phyloP scores from a whole-genome alignment of 163 green algal species.

The Chloromonas sp. region DNA sequence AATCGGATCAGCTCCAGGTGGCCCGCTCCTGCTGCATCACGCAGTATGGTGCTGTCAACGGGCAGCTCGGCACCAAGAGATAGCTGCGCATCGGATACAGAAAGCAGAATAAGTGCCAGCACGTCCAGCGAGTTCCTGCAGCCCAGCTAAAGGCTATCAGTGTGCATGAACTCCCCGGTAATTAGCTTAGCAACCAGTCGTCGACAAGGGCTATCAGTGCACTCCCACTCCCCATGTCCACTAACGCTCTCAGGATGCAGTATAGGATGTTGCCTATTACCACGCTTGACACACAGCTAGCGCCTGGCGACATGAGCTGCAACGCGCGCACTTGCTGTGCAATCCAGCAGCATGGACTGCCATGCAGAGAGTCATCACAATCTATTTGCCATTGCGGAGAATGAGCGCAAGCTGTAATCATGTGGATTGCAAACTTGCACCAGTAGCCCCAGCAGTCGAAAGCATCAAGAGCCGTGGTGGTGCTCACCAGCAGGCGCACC shows the following conservation, averaged over 20 bases:
- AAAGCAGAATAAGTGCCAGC: neutral
- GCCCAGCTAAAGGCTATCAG: too few species aligned
- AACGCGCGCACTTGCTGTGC: neutral
- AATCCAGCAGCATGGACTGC: too few species aligned
- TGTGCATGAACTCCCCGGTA: too few species aligned
- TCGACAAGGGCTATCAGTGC: neutral
- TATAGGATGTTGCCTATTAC: too few species aligned
- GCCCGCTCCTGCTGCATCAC: neutral
- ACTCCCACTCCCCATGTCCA: neutral
- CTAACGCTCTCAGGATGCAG: too few species aligned
- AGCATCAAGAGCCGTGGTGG: neutral
- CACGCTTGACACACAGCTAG: too few species aligned
- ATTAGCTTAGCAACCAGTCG: too few species aligned
- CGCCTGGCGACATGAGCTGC: too few species aligned
- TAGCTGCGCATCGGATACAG: neutral
- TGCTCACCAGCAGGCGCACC: neutral
- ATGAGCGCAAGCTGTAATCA: neutral
- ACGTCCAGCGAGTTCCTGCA: neutral
- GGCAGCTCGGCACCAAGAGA: neutral
- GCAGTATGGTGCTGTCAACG: neutral
- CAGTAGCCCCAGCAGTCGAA: neutral
- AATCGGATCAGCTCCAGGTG: neutral
- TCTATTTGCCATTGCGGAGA: neutral
- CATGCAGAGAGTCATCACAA: too few species aligned
- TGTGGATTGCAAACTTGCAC: neutral